Conservation (phyloP, 1,284 basidiomycete species). For the Trichosporon asahii region DNA sequence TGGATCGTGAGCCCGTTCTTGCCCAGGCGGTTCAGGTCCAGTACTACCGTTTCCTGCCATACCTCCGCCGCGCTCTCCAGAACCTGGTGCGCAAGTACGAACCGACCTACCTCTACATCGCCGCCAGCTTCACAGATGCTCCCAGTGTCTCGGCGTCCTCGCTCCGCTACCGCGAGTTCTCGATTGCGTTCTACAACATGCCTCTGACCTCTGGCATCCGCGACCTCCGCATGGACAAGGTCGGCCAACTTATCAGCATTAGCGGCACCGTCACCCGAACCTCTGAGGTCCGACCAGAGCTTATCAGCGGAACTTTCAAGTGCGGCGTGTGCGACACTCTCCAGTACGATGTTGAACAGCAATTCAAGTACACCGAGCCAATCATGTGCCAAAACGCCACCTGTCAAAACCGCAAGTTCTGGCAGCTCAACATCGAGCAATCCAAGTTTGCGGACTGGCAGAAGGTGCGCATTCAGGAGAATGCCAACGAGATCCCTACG, state of each 20-base stretch:
- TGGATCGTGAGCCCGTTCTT: slow-evolving; percentile 80
- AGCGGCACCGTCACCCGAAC: slow-evolving; percentile 96
- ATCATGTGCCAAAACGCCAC: slow-evolving; percentile 87
- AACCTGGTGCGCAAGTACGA: slow-evolving; percentile 83
- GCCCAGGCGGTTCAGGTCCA: slow-evolving; percentile 88
- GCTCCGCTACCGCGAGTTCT: slow-evolving; percentile 89
- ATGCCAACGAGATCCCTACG: slow-evolving; percentile 96
- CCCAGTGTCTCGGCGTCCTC: slow-evolving; percentile 45
- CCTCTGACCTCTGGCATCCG: slow-evolving; percentile 91
- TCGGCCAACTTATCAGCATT: slow-evolving; percentile 89
- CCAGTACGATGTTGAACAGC: slow-evolving; percentile 95
- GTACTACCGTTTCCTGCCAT: slow-evolving; percentile 95
- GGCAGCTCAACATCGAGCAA: slow-evolving; percentile 94
- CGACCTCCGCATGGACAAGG: slow-evolving; percentile 87
- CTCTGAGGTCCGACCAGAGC: slow-evolving; percentile 92
- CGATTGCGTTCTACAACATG: slow-evolving; percentile 93
- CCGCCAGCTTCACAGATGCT: slow-evolving; percentile 56
- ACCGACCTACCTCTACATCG: slow-evolving; percentile 90
- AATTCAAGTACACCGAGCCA: slow-evolving; percentile 99
- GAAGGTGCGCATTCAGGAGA: slow-evolving; percentile 98
- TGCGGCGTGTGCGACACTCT: slow-evolving; percentile 83
- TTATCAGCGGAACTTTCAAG: slow-evolving; percentile 88
- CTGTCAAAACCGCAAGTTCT: slow-evolving; percentile 83
- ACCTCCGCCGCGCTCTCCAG: slow-evolving; percentile 82
- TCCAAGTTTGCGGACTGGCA: slow-evolving; percentile 99